Evolutionary conservation across 176 grass and related monocot species (phyloP), one percentile per base, ranked within the genome.

Genomic region (Miscanthus lutarioriparius): DNA sequence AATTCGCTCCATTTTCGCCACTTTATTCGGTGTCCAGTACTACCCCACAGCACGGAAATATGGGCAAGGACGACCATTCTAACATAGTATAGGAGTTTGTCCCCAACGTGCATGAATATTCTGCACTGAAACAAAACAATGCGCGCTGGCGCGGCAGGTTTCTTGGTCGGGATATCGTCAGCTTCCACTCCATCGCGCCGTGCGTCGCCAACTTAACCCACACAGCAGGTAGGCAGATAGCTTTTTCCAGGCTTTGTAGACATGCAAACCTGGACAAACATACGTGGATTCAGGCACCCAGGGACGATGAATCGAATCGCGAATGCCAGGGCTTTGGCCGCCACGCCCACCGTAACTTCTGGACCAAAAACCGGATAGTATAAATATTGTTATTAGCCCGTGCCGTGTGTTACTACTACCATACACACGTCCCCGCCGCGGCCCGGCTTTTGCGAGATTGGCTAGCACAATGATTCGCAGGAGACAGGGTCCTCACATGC

Each of bases 381-480:
- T 25, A 25, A 41, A 23, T 49, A 61, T 43, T 53, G 2, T 9
- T 23, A 10, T 10, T 61, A 43, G 17, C 44, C 54, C 22, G 35
- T 83, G 74, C 67, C n/a, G 61, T 83, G 84, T 83, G 68, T 45
- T 74, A 8, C 67, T 6, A 62, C 1, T 4, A 23, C 20, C 15
- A 48, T 16, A 16, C 47, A n/a, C 54, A 58, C 72, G 51, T n/a
- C 9, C n/a, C 4, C 58, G 58, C 58, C 58, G 58, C 15, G 17
- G 5, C 28, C 75, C 47, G 75, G 28, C 68, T 83, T 90, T 74
- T 80, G 13, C 49, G 75, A 87, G 80, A 87, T 80, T 84, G 68
- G 75, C 49, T 84, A 90, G 80, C 84, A 87, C 80, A 87, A 90
- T 90, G 80, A 84, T 90, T 87, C 75, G 67, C 75, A 30, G 54